A percentile compares a stretch with the other conserved stretches of the same genome.
phyloP scores from a whole-genome alignment of 192 early-diverging fungal species.

The Coemansia aciculifera region DNA sequence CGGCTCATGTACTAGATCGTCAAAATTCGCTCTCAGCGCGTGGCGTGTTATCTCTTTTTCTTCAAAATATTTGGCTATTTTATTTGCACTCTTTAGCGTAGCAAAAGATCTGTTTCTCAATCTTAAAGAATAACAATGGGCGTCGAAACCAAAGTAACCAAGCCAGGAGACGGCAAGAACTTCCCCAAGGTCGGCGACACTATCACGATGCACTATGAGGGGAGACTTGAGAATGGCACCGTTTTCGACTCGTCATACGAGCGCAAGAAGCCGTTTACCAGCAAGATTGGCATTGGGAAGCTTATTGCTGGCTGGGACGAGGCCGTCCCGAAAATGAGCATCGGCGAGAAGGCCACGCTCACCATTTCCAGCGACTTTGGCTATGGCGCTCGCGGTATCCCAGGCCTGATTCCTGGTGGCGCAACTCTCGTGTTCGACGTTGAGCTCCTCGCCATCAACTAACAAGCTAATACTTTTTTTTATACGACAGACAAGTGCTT shows the following conservation, averaged over 20 bases:
- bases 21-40: background rate
- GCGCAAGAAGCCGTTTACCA: slow-evolving; percentile 82
- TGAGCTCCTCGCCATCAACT: slow-evolving; percentile 68
- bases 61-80: background rate
- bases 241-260: slow-evolving; percentile 89
- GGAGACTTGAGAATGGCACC: slow-evolving; percentile 62
- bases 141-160: slow-evolving; percentile 31
- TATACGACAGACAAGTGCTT: background rate
- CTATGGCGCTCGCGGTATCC: slow-evolving; percentile 77
- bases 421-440: slow-evolving; percentile 85
- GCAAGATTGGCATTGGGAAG: slow-evolving; percentile 88
- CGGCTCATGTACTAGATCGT: background rate
- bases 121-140: slow-evolving; percentile 17
- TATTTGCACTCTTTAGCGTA: background rate
- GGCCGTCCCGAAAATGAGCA: slow-evolving; percentile 92
- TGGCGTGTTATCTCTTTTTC: background rate
- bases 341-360: slow-evolving; percentile 85
- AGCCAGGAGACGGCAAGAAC: slow-evolving; percentile 26
- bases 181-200: slow-evolving; percentile 64
- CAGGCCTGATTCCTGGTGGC: slow-evolving; percentile 78
- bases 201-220: slow-evolving; percentile 73
- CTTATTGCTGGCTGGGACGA: slow-evolving; percentile 89
- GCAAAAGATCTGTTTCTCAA: no score
- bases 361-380: slow-evolving; percentile 81
- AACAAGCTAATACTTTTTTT: slow-evolving; percentile 6